These are phyloP conservation scores for Suhomyces panamericanus DNA, from an alignment of 1,139 yeast genomes.

Conservation along the genomic window DNA sequence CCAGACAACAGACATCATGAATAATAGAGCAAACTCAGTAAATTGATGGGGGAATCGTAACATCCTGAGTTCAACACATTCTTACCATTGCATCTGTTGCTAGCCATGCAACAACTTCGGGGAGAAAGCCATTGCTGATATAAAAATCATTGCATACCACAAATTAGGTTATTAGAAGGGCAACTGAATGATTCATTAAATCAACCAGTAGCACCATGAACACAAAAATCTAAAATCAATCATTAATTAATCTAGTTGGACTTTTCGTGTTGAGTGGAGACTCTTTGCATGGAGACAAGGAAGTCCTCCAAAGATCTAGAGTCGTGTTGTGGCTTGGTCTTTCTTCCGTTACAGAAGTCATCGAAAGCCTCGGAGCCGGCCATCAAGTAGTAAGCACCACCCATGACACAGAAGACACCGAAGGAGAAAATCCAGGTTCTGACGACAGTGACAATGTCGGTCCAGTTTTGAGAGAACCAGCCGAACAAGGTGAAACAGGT, in stretches of 20 bases:
- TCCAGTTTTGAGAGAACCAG: conserved; percentile 98
- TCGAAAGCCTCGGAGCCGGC: conserved; percentile 85
- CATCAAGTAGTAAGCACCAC: conserved; percentile 96
- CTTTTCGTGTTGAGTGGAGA: conserved; percentile 95
- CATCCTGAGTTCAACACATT: conserved; percentile 7
- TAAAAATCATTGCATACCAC: conserved; percentile 12
- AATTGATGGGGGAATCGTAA: conserved; percentile 13
- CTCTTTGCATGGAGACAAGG: conserved; percentile 96
- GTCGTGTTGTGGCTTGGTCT: conserved; percentile 64
- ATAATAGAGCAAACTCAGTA: conserved; percentile 7
- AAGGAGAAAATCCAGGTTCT: conserved; percentile 94
- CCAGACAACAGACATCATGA: conserved; percentile 11
- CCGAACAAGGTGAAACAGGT: conserved; percentile 92
- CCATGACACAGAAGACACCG: conserved; percentile 94
- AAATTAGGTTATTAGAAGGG: conserved; percentile 9
- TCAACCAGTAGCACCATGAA: conserved; percentile 7
- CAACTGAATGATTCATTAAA: conserved; percentile 10
- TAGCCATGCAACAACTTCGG: conserved; percentile 5
- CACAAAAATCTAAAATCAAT: conserved; percentile 4
- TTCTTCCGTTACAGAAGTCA: conserved; percentile 90
- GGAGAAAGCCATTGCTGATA: conserved; percentile 6
- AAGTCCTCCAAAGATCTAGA: conserved; percentile 89
- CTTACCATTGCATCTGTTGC: conserved; percentile 9
- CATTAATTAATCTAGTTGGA: conserved; percentile 35
- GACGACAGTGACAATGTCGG: conserved; percentile 90